Base-by-base conservation (phyloP, 2,329 filamentous ascomycete species). In the Teratosphaeria viscida region DNA sequence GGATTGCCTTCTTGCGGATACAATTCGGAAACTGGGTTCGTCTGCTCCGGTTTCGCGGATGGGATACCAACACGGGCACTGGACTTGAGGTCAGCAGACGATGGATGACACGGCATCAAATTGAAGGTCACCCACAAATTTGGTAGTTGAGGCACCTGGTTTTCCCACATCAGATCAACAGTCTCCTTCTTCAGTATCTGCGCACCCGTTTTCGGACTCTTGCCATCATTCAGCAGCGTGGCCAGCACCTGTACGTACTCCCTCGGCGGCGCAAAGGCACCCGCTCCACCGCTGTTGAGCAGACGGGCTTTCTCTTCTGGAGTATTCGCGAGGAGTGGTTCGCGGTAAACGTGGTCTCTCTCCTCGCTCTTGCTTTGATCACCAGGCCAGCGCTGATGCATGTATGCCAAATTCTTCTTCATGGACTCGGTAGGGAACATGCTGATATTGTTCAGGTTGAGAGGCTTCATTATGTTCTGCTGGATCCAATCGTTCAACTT, bases 181-280 rank as follows among this genome's bases (percentile, higher is more conserved):
- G 84, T 87, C 34, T 78, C 74, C 16, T 78, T 75, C 23, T 76
- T 73, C 6, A 89, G 75, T 35, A 89, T 79, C 57, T 76, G 75
- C 0, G 70, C 69, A 1, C 80, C 79, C 0, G 83, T 88, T 0
- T 65, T 76, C 0, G 86, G 82, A 37, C 79, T 84, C 0, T 75
- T 81, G 54, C 87, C 86, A 61, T 85, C 74, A 67, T 89, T 89
- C 29, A 89, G 73, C 1, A 90, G 73, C 0, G 79, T 77, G 0
- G 83, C 78, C 2, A 89, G 77, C 26, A 88, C 78, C 82, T 83
- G 79, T 59, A 77, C 76, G 65, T 86, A 88, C 54, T 88, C 84
- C 8, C 77, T 76, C 0, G 84, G 83, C 61, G 73, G 75, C 2
- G 82, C 80, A 66, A 82, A 88, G 55, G 82, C 74, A 2, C 85